Evolutionary conservation across 2,329 filamentous ascomycete genomes (phyloP).

Genomic region (Diaporthe amygdali): DNA sequence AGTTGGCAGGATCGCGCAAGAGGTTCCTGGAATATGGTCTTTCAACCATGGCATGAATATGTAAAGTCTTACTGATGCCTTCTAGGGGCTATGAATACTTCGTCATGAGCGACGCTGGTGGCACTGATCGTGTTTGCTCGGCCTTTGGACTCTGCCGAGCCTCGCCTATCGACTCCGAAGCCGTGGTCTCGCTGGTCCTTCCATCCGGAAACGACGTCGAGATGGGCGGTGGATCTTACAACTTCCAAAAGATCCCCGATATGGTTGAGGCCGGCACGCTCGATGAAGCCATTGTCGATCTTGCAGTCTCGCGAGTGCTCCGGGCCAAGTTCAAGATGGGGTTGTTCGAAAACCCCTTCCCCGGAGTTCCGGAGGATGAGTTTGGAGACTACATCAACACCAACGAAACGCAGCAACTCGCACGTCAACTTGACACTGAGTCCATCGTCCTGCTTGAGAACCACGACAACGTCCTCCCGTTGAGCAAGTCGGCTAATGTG

Average conservation of each 20-base stretch:
- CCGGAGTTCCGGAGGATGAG: constrained; percentile 59
- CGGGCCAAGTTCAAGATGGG: constrained; percentile 73
- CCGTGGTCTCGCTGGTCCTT: constrained; percentile 63
- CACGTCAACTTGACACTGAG: constrained; percentile 68
- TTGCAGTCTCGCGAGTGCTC: constrained; percentile 69
- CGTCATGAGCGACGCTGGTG: constrained; percentile 68
- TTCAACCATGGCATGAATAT: not conserved
- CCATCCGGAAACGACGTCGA: constrained; percentile 75
- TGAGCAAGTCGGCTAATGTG: constrained; percentile 69
- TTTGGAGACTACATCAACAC: constrained; percentile 67
- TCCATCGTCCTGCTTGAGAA: constrained; percentile 67
- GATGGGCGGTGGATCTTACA: constrained; percentile 79
- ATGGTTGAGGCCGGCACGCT: constrained; percentile 67
- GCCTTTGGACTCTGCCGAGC: constrained; percentile 68
- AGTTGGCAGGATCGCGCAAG: not conserved
- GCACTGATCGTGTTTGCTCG: constrained; percentile 69
- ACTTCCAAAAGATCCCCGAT: constrained; percentile 69
- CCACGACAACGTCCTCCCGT: constrained; percentile 55
- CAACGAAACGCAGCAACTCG: constrained; percentile 60
- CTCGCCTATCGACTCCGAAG: constrained; percentile 66
- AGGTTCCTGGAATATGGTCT: not conserved
- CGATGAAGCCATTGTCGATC: constrained; percentile 63
- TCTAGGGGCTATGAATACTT: constrained; percentile 68
- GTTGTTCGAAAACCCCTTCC: constrained; percentile 73
- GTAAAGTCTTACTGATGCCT: not conserved